These are phyloP conservation scores for Pulveroboletus sp. DNA, from an alignment of 1,284 basidiomycete species.

Conservation along the genomic window DNA sequence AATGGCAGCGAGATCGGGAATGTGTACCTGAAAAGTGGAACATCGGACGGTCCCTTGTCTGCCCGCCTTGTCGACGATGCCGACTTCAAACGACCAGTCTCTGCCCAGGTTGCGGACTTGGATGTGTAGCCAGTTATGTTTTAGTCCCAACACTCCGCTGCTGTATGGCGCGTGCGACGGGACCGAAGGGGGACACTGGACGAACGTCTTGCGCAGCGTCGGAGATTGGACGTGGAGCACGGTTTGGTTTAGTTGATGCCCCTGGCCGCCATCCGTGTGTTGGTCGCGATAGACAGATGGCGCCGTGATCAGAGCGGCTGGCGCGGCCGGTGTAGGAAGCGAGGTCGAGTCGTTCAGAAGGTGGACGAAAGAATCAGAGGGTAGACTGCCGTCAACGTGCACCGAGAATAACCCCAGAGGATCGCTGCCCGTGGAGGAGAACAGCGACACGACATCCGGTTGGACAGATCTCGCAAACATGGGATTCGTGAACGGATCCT, in stretches of 20 bases:
- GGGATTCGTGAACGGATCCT: slow-evolving; percentile 19
- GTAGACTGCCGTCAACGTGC: slow-evolving; percentile 52
- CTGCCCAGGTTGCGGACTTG: slow-evolving; percentile 71
- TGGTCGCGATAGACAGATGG: slow-evolving; percentile 35
- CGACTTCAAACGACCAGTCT: slow-evolving; percentile 77
- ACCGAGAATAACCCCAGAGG: slow-evolving; percentile 62
- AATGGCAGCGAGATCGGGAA: neutral
- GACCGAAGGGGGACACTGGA: slow-evolving; percentile 54
- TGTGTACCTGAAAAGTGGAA: slow-evolving; percentile 79
- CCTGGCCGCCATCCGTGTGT: slow-evolving; percentile 31
- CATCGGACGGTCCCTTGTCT: slow-evolving; percentile 64
- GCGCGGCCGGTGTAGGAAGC: slow-evolving; percentile 49
- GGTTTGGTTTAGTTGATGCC: slow-evolving; percentile 57
- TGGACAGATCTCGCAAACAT: slow-evolving; percentile 64
- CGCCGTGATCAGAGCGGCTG: slow-evolving; percentile 46
- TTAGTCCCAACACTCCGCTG: slow-evolving; percentile 55
- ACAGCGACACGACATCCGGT: slow-evolving; percentile 69
- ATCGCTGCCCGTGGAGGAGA: slow-evolving; percentile 73
- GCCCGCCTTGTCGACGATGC: slow-evolving; percentile 65
- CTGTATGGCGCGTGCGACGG: slow-evolving; percentile 13
- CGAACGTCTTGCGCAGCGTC: slow-evolving; percentile 65
- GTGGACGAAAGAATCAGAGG: slow-evolving; percentile 66
- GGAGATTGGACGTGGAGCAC: slow-evolving; percentile 87
- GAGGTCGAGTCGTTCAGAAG: slow-evolving; percentile 63
- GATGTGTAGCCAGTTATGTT: slow-evolving; percentile 73